A percentile compares a stretch with the other conserved stretches of the same genome.
Evolutionary conservation across 306 rosid species (phyloP).

Genomic region (Cicer judaicum): DNA sequence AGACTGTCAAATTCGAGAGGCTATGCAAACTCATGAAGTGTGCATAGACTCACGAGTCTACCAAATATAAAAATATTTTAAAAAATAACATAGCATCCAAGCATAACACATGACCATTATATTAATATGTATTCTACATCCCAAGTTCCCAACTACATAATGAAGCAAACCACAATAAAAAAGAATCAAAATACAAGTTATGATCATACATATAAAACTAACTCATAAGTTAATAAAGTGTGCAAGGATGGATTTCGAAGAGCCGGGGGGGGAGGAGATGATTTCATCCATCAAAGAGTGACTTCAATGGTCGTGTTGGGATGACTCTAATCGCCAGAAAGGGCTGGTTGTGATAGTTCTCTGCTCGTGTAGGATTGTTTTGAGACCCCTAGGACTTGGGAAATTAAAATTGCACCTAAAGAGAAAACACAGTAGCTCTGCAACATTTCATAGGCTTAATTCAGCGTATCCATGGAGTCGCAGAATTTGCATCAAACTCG

Average conservation of each 20-base stretch:
- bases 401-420: background rate
- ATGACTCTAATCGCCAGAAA: background rate
- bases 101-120: background rate
- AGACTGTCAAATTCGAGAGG: background rate
- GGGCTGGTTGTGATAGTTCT: background rate
- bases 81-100: background rate
- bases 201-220: background rate
- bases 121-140: background rate
- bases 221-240: slow-evolving; percentile 1
- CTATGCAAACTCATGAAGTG: background rate
- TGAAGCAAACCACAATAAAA: background rate
- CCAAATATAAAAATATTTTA: background rate
- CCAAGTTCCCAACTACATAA: slow-evolving; percentile 7
- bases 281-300: background rate
- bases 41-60: background rate
- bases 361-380: background rate
- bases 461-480: background rate
- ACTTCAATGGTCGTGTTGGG: background rate
- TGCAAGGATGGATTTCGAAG: background rate
- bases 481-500: background rate
- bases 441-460: background rate
- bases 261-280: background rate
- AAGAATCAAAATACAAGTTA: background rate
- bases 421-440: background rate
- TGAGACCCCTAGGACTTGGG: background rate